phyloP scores from a whole-genome alignment of 805 yeast species.

The Torulaspora delbrueckii region DNA sequence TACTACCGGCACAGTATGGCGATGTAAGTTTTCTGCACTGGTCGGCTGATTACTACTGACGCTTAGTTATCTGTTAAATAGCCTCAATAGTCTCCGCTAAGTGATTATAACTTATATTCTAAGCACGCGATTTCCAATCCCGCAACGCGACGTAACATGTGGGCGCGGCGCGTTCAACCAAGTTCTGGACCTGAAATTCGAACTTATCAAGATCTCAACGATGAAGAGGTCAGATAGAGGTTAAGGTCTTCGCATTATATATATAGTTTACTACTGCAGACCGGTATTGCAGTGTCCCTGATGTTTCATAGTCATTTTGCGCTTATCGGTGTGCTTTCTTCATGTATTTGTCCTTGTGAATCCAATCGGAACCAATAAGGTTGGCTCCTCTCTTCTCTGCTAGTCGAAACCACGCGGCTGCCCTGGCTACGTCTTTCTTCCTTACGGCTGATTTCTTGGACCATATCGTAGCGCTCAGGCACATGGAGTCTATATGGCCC shows the following conservation, averaged over 20 bases:
- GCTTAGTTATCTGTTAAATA: no score
- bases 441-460: slow-evolving; percentile 46
- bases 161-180: neutral
- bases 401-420: slow-evolving; percentile 66
- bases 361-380: slow-evolving; percentile 69
- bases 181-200: neutral
- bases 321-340: slow-evolving; percentile 6
- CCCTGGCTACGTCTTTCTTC: slow-evolving; percentile 53
- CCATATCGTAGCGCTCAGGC: slow-evolving; percentile 67
- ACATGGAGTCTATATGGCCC: slow-evolving; percentile 66
- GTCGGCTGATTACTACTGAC: neutral
- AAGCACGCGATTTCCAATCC: slow-evolving; percentile 1
- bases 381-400: slow-evolving; percentile 59
- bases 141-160: slow-evolving; percentile 4
- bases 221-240: neutral
- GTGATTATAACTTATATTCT: neutral
- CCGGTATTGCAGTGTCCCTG: neutral
- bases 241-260: neutral
- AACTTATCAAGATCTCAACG: neutral
- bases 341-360: slow-evolving; percentile 63
- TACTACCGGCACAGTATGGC: neutral
- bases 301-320: neutral
- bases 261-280: neutral
- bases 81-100: neutral
- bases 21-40: neutral